Conservation (phyloP, 768 basidiomycete genomes). For the Termitomyces sp. region DNA sequence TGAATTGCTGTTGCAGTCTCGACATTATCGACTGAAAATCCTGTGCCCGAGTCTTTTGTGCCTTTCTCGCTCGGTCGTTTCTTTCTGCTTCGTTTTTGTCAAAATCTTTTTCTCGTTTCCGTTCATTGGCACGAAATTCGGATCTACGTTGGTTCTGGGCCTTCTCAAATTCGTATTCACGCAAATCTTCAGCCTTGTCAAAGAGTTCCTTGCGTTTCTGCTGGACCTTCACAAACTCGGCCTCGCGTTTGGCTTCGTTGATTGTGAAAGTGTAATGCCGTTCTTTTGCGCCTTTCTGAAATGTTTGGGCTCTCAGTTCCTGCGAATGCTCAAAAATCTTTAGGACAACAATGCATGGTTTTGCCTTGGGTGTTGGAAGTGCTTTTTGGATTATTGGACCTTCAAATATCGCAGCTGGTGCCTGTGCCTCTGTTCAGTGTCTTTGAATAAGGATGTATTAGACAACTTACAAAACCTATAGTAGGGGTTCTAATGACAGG, state of each 20-base stretch:
- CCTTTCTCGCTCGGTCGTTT: background rate
- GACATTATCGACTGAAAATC: background rate
- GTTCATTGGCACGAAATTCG: background rate
- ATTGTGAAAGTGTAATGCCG: background rate
- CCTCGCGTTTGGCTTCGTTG: conserved; percentile 2
- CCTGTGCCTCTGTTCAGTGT: background rate
- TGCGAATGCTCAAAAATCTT: background rate
- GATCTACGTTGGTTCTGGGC: background rate
- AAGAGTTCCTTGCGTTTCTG: background rate
- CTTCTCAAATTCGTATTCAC: background rate
- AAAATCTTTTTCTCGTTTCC: background rate
- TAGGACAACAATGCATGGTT: background rate
- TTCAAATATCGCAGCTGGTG: background rate
- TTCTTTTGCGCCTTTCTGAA: background rate
- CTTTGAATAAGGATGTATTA: background rate
- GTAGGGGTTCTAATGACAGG: too few species aligned
- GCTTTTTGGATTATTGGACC: background rate
- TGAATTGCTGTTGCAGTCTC: background rate
- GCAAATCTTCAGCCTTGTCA: background rate
- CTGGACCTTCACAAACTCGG: background rate
- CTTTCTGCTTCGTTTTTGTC: background rate
- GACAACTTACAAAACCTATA: background rate
- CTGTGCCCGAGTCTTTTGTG: background rate
- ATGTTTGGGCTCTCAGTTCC: background rate
- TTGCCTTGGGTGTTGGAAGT: background rate